Evolutionary conservation across 306 rosid species (phyloP), one percentile per base, ranked within the genome.

Genomic region (Prunus mume): DNA sequence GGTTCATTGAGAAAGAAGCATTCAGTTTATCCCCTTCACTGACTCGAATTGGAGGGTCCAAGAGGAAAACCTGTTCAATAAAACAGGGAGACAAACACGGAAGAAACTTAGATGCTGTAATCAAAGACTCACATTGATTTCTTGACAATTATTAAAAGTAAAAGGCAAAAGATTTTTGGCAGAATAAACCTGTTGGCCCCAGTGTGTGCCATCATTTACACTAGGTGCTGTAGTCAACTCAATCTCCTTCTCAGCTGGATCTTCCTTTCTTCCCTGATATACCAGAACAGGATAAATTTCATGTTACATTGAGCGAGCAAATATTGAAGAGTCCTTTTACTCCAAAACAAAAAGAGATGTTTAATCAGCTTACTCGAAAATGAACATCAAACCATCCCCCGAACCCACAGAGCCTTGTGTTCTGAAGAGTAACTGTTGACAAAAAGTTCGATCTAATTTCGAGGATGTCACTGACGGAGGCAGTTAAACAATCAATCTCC

Each of bases 381-480:
- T 91, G 98, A 55, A 92, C 98, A 87, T 96, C 99, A 81, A 96
- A 96, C 99, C 99, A 96, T 82, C 99, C 99, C 46, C 88, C 97
- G 28, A 84, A 87, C 58, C 98, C 99, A 43, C 93, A 91, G 76
- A 96, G 76, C 80, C 91, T 85, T 65, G 93, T 64, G 82, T 83
- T 86, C 22, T 88, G 89, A 41, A 68, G 50, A 55, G 86, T 86
- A 80, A 92, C 82, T 63, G 97, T 83, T 18, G 87, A 80, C 17
- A 72, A 74, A 82, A 91, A 76, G 46, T 81, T 83, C 67, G 96
- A 85, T 68, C 77, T 84, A 20, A 96, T 87, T 90, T 92, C 86
- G 55, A 89, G 88, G 74, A 96, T 91, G 76, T 92, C 99, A 69
- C 80, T 51, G 66, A 92, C 90, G 2, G 97, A 85, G 76, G 91